A percentile compares a stretch with the other conserved stretches of the same genome.
Conservation (phyloP, 1,284 basidiomycete genomes). For the Lignosus rhinocerotis region DNA sequence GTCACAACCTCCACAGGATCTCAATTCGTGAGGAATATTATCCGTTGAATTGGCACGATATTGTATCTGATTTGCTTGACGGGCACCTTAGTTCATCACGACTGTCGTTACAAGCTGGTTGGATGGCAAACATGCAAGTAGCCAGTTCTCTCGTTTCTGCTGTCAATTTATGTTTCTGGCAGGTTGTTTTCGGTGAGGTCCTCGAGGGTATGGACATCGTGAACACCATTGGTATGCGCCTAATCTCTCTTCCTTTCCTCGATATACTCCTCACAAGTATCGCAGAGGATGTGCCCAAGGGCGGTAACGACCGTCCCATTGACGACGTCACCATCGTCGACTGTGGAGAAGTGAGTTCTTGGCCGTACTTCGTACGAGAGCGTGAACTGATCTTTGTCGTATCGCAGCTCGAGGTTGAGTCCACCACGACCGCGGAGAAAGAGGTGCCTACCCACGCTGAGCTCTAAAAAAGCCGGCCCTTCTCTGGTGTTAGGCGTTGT, state of each 20-base stretch:
- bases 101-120: slow-evolving; percentile 79
- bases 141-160: background rate
- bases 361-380: background rate
- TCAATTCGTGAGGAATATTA: slow-evolving; percentile 66
- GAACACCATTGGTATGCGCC: slow-evolving; percentile 60
- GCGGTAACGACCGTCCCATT: slow-evolving; percentile 65
- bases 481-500: slow-evolving; percentile 37
- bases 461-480: slow-evolving; percentile 65
- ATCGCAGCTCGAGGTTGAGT: slow-evolving; percentile 63
- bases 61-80: background rate
- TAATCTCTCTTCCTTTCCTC: background rate
- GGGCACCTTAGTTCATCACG: slow-evolving; percentile 69
- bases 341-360: slow-evolving; percentile 73
- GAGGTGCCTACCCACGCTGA: slow-evolving; percentile 92
- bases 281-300: slow-evolving; percentile 73
- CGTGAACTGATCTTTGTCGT: slow-evolving; percentile 1
- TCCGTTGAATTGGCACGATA: background rate
- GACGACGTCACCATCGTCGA: slow-evolving; percentile 77
- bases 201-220: slow-evolving; percentile 90
- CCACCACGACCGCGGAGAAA: slow-evolving; percentile 61
- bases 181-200: slow-evolving; percentile 92
- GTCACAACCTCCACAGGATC: slow-evolving; percentile 51
- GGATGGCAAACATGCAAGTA: slow-evolving; percentile 70
- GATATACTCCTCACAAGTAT: slow-evolving; percentile 15
- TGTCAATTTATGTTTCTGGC: slow-evolving; percentile 3